Conservation (phyloP, 345 rosid species). For the Balakata baccata region DNA sequence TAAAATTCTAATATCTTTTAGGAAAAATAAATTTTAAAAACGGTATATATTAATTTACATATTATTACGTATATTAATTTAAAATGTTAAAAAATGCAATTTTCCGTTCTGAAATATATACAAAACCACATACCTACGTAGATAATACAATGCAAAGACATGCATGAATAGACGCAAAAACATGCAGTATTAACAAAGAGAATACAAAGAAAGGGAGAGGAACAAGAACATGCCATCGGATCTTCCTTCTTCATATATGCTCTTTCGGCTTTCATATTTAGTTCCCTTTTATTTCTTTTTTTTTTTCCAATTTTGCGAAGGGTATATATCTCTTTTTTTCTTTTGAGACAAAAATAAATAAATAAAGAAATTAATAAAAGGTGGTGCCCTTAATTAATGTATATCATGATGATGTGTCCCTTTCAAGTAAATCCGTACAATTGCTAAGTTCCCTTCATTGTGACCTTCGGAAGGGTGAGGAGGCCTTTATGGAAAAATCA, state of each 20-base stretch:
- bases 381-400: background rate
- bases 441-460: background rate
- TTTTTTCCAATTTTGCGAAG: background rate
- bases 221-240: conserved; percentile 29
- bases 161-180: conserved; percentile 28
- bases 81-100: too few relatives aligned
- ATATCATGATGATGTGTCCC: conserved; percentile 14
- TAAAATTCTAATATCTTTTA: too few relatives aligned
- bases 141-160: background rate
- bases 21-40: too few relatives aligned
- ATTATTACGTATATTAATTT: too few relatives aligned
- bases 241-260: conserved; percentile 21
- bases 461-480: conserved; percentile 28
- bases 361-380: too few relatives aligned
- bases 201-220: background rate
- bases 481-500: background rate
- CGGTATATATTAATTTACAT: too few relatives aligned
- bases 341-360: background rate
- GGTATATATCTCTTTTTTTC: background rate
- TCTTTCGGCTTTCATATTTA: conserved; percentile 3
- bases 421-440: conserved; percentile 13
- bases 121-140: too few relatives aligned
- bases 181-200: conserved; percentile 18
- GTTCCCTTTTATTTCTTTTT: background rate
- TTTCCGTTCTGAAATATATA: too few relatives aligned